A percentile compares a stretch with the other conserved stretches of the same genome.
Conservation (phyloP, 345 rosid genomes). For the Lepidium sativum region DNA sequence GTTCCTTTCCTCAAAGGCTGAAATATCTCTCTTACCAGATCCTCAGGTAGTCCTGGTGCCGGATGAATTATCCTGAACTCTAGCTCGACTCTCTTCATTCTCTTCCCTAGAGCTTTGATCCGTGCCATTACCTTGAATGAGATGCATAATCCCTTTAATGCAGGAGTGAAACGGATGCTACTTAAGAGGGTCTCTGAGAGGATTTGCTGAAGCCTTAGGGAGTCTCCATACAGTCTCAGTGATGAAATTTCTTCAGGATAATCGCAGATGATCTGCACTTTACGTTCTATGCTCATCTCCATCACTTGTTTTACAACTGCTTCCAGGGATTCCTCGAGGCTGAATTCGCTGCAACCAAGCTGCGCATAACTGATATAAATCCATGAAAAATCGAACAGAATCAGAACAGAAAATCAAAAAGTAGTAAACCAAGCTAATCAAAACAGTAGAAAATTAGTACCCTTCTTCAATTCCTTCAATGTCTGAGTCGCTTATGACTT, state of each 20-base stretch:
- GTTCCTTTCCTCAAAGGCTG: constrained; percentile 34
- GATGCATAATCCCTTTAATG: constrained; percentile 42
- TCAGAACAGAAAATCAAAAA: not conserved
- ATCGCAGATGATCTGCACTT: constrained; percentile 43
- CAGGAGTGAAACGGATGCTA: constrained; percentile 52
- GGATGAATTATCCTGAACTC: constrained; percentile 82
- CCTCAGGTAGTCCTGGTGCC: constrained; percentile 74
- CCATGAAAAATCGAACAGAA: not conserved
- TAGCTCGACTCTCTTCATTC: constrained; percentile 53
- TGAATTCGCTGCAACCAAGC: constrained; percentile 41
- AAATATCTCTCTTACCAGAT: constrained; percentile 62
- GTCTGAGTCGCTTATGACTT: constrained; percentile 54
- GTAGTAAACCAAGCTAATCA: not conserved
- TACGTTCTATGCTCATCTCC: constrained; percentile 45
- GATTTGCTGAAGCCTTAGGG: constrained; percentile 71
- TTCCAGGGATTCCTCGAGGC: constrained; percentile 51
- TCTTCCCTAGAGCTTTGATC: constrained; percentile 51
- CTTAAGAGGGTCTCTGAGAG: constrained; percentile 56
- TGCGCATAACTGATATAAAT: constrained; percentile 48
- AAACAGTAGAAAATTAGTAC: constrained; percentile 31
- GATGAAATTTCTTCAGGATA: constrained; percentile 43
- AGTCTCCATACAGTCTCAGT: constrained; percentile 60
- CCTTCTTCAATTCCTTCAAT: constrained; percentile 65
- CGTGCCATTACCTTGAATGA: constrained; percentile 39
- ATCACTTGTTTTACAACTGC: constrained; percentile 58